These are phyloP conservation scores for Pythium vanterpoolii DNA, from an alignment of 352 stramenopile genomes.

Conservation along the genomic window DNA sequence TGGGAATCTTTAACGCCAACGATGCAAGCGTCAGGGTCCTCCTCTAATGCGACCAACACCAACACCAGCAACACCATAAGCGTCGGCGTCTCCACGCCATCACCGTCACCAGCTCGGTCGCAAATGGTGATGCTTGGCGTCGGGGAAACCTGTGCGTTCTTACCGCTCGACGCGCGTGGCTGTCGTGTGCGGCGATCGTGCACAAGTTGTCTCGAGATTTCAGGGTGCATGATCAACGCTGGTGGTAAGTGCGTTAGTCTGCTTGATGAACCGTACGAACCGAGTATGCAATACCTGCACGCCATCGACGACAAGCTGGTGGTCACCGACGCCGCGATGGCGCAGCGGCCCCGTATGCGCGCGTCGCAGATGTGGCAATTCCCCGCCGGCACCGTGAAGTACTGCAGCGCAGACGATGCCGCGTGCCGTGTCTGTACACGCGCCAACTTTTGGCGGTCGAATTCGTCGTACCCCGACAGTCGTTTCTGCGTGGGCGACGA, in stretches of 20 bases:
- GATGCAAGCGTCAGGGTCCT: not conserved
- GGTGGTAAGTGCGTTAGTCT: conserved; percentile 12
- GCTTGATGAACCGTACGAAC: not conserved
- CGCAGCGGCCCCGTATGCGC: not conserved
- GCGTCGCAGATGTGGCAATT: conserved; percentile 15
- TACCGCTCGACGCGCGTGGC: not conserved
- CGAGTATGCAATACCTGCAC: not conserved
- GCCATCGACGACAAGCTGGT: conserved; percentile 4
- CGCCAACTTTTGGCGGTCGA: conserved; percentile 14
- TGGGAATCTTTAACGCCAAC: not conserved
- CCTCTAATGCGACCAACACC: not conserved
- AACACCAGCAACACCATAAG: not conserved
- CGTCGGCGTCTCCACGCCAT: not conserved
- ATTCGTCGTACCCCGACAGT: conserved; percentile 3
- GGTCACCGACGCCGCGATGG: conserved; percentile 1
- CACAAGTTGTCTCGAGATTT: conserved; percentile 9
- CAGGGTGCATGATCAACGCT: conserved; percentile 16
- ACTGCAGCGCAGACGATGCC: conserved; percentile 5
- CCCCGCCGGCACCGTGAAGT: not conserved
- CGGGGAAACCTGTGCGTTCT: conserved; percentile 7
- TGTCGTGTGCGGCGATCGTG: conserved; percentile 10
- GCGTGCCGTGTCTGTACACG: not conserved
- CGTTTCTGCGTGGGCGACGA: conserved; percentile 14
- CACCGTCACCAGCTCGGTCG: not conserved
- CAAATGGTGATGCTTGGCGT: not conserved